Percentiles rank a stretch among this genome's conserved stretches.
phyloP scores from a whole-genome alignment of 2,329 filamentous ascomycete genomes.

The Aspergillus uvarum region DNA sequence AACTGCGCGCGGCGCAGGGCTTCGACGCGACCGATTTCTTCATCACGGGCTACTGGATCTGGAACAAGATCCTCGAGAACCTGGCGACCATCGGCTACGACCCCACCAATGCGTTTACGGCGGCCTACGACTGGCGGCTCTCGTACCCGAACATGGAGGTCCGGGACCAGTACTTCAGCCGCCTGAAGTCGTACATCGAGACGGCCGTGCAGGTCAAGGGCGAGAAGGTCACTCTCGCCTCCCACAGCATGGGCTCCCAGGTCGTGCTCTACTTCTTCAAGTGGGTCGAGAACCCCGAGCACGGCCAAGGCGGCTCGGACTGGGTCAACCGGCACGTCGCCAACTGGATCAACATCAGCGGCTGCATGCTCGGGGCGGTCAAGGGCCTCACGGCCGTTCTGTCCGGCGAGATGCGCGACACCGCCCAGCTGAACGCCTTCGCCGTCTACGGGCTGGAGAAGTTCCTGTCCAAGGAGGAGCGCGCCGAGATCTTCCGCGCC shows the following conservation, averaged over 20 bases:
- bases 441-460: conserved; percentile 96
- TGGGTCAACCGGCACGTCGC: conserved; percentile 93
- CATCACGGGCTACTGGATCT: conserved; percentile 90
- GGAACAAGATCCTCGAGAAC: conserved; percentile 98
- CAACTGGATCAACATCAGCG: conserved; percentile 96
- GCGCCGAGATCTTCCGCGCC: conserved; percentile 88
- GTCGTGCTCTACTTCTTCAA: conserved; percentile 81
- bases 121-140: conserved; percentile 86
- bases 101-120: conserved; percentile 69
- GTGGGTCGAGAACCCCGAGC: conserved; percentile 75
- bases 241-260: conserved; percentile 97
- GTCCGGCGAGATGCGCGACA: conserved; percentile 98
- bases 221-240: conserved; percentile 80
- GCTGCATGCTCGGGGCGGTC: conserved; percentile 92
- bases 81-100: conserved; percentile 95
- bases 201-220: conserved; percentile 70
- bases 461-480: conserved; percentile 85
- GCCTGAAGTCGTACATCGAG: conserved; percentile 88
- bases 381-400: conserved; percentile 89
- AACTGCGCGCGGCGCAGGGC: conserved; percentile 88
- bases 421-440: conserved; percentile 91
- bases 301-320: conserved; percentile 74
- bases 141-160: conserved; percentile 86
- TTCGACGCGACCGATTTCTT: conserved; percentile 95
- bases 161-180: conserved; percentile 90